Conservation (phyloP, 768 basidiomycete species). For the Collybiopsis confluens region DNA sequence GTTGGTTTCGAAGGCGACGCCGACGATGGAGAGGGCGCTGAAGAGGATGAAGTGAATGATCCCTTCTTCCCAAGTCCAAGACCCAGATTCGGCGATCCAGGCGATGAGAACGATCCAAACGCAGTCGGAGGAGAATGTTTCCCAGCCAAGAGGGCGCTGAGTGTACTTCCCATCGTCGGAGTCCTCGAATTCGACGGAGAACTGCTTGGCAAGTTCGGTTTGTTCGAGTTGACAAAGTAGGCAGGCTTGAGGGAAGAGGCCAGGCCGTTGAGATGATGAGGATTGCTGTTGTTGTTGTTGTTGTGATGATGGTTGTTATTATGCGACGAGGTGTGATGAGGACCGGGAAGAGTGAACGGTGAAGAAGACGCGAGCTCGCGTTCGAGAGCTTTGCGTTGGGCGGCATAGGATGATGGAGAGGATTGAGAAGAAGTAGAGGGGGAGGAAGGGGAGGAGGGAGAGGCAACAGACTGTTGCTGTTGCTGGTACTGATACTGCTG, state of each 20-base stretch:
- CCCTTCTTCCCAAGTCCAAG: conserved; percentile 22
- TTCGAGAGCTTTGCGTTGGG: conserved; percentile 9
- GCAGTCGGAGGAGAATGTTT: conserved; percentile 32
- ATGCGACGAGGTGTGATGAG: too few species aligned
- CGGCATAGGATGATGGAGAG: neutral
- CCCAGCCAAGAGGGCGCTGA: conserved; percentile 33
- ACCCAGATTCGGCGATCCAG: conserved; percentile 34
- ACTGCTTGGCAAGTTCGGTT: conserved; percentile 18
- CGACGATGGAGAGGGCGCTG: neutral
- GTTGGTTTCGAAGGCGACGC: neutral
- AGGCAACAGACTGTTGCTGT: conserved; percentile 20
- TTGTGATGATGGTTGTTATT: too few species aligned
- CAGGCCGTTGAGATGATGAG: conserved; percentile 1
- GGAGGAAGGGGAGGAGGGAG: conserved; percentile 11
- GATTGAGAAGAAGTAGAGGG: neutral
- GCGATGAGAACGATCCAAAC: conserved; percentile 27
- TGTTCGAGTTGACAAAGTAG: conserved; percentile 26
- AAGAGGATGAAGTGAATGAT: neutral
- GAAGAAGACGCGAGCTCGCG: conserved; percentile 2
- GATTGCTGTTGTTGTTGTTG: neutral
- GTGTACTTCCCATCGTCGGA: conserved; percentile 14
- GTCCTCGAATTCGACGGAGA: conserved; percentile 7
- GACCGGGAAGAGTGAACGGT: conserved; percentile 2
- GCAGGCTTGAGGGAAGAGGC: conserved; percentile 23
- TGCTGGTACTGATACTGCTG: neutral